phyloP scores from a whole-genome alignment of 1,139 yeast genomes.

The Taphrina deformans region DNA sequence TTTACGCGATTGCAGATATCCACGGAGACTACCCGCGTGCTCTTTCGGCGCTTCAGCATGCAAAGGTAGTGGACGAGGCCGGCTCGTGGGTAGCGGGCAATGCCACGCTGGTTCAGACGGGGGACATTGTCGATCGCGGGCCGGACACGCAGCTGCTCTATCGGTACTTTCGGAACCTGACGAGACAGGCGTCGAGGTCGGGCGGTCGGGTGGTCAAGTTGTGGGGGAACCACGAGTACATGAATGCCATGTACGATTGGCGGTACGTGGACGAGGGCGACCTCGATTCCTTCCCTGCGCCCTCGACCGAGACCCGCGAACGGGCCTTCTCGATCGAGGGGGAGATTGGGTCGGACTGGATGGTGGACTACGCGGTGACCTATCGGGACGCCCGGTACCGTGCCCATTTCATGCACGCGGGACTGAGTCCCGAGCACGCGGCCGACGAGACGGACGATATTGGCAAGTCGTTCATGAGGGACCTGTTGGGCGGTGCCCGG shows the following conservation, averaged over 20 bases:
- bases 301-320: constrained; percentile 1
- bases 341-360: constrained; percentile 20
- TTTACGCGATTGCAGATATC: constrained; percentile 35
- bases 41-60: constrained; percentile 19
- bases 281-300: constrained; percentile 22
- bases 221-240: constrained; percentile 36
- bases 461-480: constrained; percentile 20
- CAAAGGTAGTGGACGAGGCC: constrained; percentile 25
- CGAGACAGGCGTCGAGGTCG: constrained; percentile 14
- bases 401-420: constrained; percentile 36
- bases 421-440: constrained; percentile 24
- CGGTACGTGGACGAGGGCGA: constrained; percentile 34
- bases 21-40: constrained; percentile 35
- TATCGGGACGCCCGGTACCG: constrained; percentile 23
- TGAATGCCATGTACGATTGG: constrained; percentile 35
- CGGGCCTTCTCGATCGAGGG: constrained; percentile 21
- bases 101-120: constrained; percentile 34
- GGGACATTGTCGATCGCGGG: constrained; percentile 35
- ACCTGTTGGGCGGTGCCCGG: constrained; percentile 7
- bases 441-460: neutral
- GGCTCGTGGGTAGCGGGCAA: constrained; percentile 29
- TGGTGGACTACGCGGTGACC: constrained; percentile 29
- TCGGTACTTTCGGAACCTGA: constrained; percentile 24
- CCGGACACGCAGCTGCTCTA: constrained; percentile 33
- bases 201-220: constrained; percentile 31